A percentile compares a stretch with the other conserved stretches of the same genome.
phyloP scores from a whole-genome alignment of 805 yeast species.

The Tetrapisispora taiwanensis region DNA sequence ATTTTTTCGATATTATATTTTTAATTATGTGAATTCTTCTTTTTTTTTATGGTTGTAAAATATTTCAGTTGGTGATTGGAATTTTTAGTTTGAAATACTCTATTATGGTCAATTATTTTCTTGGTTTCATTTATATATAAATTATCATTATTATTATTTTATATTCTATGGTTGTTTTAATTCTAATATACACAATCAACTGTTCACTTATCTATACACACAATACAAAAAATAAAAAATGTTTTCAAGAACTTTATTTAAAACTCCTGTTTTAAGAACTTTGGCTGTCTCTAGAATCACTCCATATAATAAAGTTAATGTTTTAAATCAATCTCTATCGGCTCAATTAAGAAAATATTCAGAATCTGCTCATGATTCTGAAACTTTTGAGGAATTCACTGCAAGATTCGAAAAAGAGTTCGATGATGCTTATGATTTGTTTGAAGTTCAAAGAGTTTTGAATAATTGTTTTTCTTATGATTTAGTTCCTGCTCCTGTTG shows the following conservation, averaged over 20 bases:
- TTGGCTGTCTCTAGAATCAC: slow-evolving; percentile 5
- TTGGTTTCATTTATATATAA: too few species aligned
- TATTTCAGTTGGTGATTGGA: too few species aligned
- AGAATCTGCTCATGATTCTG: slow-evolving; percentile 64
- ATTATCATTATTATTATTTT: too few species aligned
- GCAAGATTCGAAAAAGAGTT: slow-evolving; percentile 88
- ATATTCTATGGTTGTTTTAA: too few species aligned
- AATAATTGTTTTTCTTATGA: slow-evolving; percentile 98
- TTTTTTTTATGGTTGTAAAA: too few species aligned
- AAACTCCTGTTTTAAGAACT: slow-evolving; percentile 11
- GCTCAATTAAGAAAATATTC: slow-evolving; percentile 57
- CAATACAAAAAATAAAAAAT: too few species aligned
- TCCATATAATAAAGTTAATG: not conserved
- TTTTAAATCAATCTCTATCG: not conserved
- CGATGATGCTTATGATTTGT: slow-evolving; percentile 82
- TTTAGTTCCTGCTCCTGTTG: slow-evolving; percentile 95
- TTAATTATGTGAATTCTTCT: too few species aligned
- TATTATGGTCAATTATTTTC: too few species aligned
- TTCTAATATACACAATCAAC: too few species aligned
- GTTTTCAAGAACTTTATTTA: slow-evolving; percentile 13
- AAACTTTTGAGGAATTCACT: slow-evolving; percentile 91
- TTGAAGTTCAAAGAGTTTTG: slow-evolving; percentile 86
- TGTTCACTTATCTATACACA: too few species aligned
- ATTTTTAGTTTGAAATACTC: too few species aligned
- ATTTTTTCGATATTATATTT: too few species aligned